Percentiles rank a stretch among this genome's conserved stretches.
These are phyloP conservation scores for Brasilioporus rufonigricans DNA, from an alignment of 768 basidiomycete genomes.

Conservation along the genomic window DNA sequence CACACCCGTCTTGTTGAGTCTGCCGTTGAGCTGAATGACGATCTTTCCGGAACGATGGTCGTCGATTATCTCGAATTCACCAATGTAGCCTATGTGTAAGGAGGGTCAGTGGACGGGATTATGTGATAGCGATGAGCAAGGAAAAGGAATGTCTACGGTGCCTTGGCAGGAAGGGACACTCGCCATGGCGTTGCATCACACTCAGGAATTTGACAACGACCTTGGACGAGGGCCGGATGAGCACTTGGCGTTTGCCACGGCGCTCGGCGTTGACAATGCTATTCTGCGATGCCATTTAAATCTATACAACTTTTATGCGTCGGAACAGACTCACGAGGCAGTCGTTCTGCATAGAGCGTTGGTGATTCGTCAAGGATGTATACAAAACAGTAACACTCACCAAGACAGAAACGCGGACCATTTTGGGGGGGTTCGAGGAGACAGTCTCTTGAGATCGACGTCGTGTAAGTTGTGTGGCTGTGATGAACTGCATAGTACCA, in stretches of 20 bases:
- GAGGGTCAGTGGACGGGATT: background rate
- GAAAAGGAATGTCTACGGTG: background rate
- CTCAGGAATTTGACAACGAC: conserved; percentile 97
- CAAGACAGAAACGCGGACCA: conserved; percentile 89
- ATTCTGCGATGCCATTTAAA: conserved; percentile 51
- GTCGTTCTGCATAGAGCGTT: conserved; percentile 46
- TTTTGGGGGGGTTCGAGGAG: conserved; percentile 31
- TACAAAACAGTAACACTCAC: conserved; percentile 32
- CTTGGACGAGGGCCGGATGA: conserved; percentile 96
- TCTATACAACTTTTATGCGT: background rate
- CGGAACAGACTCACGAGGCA: conserved; percentile 41
- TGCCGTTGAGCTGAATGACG: conserved; percentile 96
- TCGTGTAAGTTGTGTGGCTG: conserved; percentile 21
- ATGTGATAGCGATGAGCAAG: background rate
- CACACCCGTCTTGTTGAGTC: conserved; percentile 99
- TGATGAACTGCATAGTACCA: conserved; percentile 25
- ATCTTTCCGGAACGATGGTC: conserved; percentile 99
- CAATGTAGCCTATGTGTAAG: conserved; percentile 93
- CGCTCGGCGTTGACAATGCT: conserved; percentile 99
- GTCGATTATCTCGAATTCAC: conserved; percentile 98
- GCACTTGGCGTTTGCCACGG: conserved; percentile 98
- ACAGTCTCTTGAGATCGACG: background rate
- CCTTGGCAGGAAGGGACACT: conserved; percentile 29
- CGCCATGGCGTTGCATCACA: conserved; percentile 99
- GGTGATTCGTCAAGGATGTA: background rate